Evolutionary conservation across 2,329 filamentous ascomycete genomes (phyloP).

Genomic region (Fusarium armeniacum): DNA sequence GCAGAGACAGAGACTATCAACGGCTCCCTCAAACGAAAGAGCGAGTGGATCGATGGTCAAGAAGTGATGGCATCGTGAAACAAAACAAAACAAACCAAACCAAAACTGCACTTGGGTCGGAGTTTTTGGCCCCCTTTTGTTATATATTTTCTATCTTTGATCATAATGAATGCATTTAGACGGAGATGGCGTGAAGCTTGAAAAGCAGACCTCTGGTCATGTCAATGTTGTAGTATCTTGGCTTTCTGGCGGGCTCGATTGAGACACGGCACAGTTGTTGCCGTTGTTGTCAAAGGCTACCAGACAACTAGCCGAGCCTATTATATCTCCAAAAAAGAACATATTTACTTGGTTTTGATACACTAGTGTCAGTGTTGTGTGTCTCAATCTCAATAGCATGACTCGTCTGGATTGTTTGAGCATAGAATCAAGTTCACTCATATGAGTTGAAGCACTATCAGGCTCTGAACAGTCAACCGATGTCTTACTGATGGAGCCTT

Average conservation of each 20-base stretch:
- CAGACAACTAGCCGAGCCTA: background rate
- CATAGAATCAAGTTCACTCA: slow-evolving; percentile 10
- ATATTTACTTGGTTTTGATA: slow-evolving; percentile 8
- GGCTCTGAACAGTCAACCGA: background rate
- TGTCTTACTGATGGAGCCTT: background rate
- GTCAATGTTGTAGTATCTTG: slow-evolving; percentile 2
- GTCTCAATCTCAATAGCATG: slow-evolving; percentile 2
- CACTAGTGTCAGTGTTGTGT: slow-evolving; percentile 8
- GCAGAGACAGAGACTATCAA: slow-evolving; percentile 33
- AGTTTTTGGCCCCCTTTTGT: slow-evolving; percentile 25
- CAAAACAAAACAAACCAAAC: background rate
- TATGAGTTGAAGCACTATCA: background rate
- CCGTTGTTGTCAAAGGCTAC: slow-evolving; percentile 6
- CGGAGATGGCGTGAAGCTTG: slow-evolving; percentile 4
- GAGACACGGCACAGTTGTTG: slow-evolving; percentile 28
- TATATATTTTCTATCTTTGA: slow-evolving; percentile 12
- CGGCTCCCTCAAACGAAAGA: slow-evolving; percentile 55
- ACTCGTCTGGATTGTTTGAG: slow-evolving; percentile 5
- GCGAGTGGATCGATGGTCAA: slow-evolving; percentile 54
- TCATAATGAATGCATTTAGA: slow-evolving; percentile 29
- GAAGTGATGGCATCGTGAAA: slow-evolving; percentile 26
- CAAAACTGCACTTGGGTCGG: slow-evolving; percentile 18
- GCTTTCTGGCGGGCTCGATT: slow-evolving; percentile 3
- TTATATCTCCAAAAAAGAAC: slow-evolving; percentile 10
- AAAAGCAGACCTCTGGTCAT: slow-evolving; percentile 9